Evolutionary conservation across 768 basidiomycete species (phyloP).

Genomic region (Steccherinum ochraceum): DNA sequence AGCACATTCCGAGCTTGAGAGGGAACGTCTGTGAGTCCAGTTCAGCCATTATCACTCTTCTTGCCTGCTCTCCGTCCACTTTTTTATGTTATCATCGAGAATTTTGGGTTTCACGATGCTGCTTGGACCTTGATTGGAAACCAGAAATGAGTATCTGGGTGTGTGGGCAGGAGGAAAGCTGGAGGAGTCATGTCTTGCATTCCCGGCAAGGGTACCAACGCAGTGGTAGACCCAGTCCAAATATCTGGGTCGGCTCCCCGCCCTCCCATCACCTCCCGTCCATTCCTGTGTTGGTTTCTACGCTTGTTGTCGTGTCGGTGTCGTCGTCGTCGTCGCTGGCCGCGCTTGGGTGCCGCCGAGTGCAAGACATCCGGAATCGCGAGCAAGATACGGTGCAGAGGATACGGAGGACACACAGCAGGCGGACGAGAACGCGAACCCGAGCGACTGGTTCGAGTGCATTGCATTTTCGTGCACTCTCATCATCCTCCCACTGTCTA

Average conservation of each 20-base stretch:
- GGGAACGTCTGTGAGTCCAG: constrained; percentile 12
- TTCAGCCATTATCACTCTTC: not conserved
- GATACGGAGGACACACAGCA: too few species aligned
- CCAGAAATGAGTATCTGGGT: not conserved
- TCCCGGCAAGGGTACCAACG: not conserved
- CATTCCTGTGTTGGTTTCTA: not conserved
- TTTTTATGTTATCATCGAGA: not conserved
- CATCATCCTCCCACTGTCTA: not conserved
- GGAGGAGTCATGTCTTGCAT: not conserved
- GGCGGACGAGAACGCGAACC: too few species aligned
- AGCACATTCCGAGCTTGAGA: constrained; percentile 8
- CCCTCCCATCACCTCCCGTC: not conserved
- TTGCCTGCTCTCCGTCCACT: not conserved
- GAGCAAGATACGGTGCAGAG: too few species aligned
- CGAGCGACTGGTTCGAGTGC: too few species aligned
- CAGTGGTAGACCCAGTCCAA: not conserved
- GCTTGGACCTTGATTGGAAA: not conserved
- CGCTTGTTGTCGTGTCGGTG: not conserved
- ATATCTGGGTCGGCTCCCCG: not conserved
- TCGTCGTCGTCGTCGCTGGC: not conserved
- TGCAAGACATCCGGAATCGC: not conserved
- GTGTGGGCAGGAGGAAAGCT: not conserved
- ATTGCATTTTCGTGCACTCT: not conserved
- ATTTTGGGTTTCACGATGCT: not conserved
- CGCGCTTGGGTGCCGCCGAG: not conserved